phyloP scores from a whole-genome alignment of 1,284 basidiomycete species.

The Cryptococcus maquisensis region DNA sequence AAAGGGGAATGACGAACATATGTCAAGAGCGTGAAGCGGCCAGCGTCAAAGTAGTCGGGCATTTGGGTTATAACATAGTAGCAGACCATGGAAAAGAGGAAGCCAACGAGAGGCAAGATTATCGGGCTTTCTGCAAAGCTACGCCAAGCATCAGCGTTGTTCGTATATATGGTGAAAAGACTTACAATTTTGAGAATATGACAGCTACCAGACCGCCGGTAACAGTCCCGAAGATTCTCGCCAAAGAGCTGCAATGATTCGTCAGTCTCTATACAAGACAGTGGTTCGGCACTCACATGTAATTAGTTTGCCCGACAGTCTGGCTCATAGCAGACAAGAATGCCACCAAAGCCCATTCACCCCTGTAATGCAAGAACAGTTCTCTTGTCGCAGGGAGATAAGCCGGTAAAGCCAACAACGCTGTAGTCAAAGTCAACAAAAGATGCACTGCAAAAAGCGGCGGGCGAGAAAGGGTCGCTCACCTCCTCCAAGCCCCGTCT shows the following conservation, averaged over 20 bases:
- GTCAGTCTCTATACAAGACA: constrained; percentile 38
- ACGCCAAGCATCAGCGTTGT: too few relatives aligned
- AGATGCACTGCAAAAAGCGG: neutral
- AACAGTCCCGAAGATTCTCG: constrained; percentile 75
- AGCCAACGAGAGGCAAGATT: constrained; percentile 74
- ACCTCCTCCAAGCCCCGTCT: constrained; percentile 58
- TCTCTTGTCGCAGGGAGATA: constrained; percentile 74
- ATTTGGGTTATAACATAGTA: constrained; percentile 79
- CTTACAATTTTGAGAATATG: constrained; percentile 58
- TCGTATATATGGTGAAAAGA: neutral
- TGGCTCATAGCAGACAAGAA: constrained; percentile 85
- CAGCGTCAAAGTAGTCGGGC: constrained; percentile 72
- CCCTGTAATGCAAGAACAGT: constrained; percentile 70
- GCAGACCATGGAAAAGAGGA: constrained; percentile 87
- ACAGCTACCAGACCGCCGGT: constrained; percentile 74
- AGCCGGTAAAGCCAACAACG: constrained; percentile 75
- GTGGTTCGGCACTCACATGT: constrained; percentile 52
- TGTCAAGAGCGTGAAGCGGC: constrained; percentile 75
- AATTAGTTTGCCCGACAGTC: constrained; percentile 75
- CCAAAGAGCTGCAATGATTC: constrained; percentile 35
- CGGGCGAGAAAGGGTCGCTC: constrained; percentile 6
- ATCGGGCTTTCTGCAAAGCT: constrained; percentile 69
- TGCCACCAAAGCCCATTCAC: constrained; percentile 92
- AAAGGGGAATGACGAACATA: constrained; percentile 35
- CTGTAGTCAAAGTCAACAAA: constrained; percentile 41